These are phyloP conservation scores for Besnoitia besnoiti DNA, from an alignment of 169 alveolate species.

Conservation along the genomic window DNA sequence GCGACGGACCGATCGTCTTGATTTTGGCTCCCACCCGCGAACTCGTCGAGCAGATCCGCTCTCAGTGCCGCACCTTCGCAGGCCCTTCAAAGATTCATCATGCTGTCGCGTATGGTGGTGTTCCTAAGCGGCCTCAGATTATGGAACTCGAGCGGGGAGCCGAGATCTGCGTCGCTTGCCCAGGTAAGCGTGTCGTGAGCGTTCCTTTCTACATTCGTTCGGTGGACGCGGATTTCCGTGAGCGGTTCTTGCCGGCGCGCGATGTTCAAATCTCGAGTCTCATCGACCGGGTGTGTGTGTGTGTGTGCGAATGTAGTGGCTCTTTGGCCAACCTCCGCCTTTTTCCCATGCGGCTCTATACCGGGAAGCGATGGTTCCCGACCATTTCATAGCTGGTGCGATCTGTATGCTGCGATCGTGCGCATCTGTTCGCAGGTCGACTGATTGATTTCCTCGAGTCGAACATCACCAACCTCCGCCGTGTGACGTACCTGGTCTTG, in stretches of 20 bases:
- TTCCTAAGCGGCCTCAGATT: slow-evolving; percentile 89
- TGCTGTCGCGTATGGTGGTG: slow-evolving; percentile 96
- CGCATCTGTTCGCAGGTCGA: slow-evolving; percentile 94
- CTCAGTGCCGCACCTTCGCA: slow-evolving; percentile 60
- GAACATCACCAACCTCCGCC: slow-evolving; percentile 90
- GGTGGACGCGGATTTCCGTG: too few relatives aligned
- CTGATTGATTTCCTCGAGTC: slow-evolving; percentile 94
- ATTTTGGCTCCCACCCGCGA: slow-evolving; percentile 99
- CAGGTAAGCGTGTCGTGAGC: slow-evolving; percentile 52
- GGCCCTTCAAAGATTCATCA: slow-evolving; percentile 39
- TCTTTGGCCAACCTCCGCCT: too few relatives aligned
- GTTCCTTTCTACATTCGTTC: not conserved
- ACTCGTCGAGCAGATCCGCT: slow-evolving; percentile 94
- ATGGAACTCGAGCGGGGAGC: slow-evolving; percentile 92
- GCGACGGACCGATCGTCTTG: slow-evolving; percentile 98
- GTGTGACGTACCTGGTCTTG: slow-evolving; percentile 97
- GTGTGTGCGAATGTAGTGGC: too few relatives aligned
- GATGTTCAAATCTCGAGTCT: too few relatives aligned
- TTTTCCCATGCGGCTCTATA: too few relatives aligned
- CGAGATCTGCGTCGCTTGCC: slow-evolving; percentile 96
- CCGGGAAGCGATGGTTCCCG: too few relatives aligned
- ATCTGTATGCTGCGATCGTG: too few relatives aligned
- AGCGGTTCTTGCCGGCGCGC: too few relatives aligned
- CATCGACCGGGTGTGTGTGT: too few relatives aligned
- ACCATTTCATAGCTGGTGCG: too few relatives aligned